Conservation (phyloP, 2,329 filamentous ascomycete genomes). For the Colletotrichum sp. region DNA sequence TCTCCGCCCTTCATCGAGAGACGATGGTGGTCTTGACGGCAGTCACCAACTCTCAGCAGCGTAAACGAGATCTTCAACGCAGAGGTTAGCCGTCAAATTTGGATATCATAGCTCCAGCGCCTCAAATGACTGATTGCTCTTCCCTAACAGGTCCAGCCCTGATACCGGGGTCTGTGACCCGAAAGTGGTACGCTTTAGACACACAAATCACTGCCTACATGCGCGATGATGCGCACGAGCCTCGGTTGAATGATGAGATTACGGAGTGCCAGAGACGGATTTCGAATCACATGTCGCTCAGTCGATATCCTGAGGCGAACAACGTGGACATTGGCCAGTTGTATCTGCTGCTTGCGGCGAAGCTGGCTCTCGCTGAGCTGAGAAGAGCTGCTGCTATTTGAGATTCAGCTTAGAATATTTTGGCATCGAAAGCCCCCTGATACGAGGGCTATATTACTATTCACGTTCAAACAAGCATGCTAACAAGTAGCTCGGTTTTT, state of each 20-base stretch:
- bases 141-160: not conserved
- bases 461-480: not conserved
- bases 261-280: not conserved
- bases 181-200: not conserved
- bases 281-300: not conserved
- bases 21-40: not conserved
- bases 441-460: not conserved
- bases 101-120: not conserved
- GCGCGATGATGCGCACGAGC: not conserved
- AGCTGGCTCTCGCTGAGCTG: not conserved
- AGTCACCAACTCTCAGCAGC: not conserved
- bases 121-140: not conserved
- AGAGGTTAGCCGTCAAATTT: not conserved
- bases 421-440: not conserved
- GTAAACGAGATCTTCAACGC: not conserved
- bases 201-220: not conserved
- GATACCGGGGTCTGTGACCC: not conserved
- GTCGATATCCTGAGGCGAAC: not conserved
- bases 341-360: not conserved
- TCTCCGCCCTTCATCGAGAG: not conserved
- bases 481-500: not conserved
- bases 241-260: not conserved
- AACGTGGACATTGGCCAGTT: not conserved
- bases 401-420: not conserved
- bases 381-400: not conserved